Evolutionary conservation across 345 rosid species (phyloP), one percentile per base, ranked within the genome.

Genomic region (Streptanthus diversifolius): DNA sequence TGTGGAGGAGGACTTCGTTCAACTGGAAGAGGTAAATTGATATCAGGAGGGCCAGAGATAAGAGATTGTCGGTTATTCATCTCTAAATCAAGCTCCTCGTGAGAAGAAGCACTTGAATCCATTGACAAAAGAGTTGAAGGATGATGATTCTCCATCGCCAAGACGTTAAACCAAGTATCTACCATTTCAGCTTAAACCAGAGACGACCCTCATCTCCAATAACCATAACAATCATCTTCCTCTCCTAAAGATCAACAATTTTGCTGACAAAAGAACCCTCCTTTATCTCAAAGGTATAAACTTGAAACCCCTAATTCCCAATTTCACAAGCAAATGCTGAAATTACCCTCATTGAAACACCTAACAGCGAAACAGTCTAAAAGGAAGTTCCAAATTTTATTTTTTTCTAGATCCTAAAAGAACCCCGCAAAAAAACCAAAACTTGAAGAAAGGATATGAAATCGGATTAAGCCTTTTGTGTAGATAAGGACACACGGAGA

Each of bases 51-150:
- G 3, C 90, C 84, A 39, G 92, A 82, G 67, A 86, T 97, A 53
- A 85, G 84, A 54, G 83, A 70, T 52, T 89, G 93, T 10, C 93
- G 82, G 27, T 77, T 77, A 76, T 86, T 93, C 95, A 93, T 88
- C 73, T 89, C 98, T 68, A 93, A 82, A 73, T 91, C 97, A 62
- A 89, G 76, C 58, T 93, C 98, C 30, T 91, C 98, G 8, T 93
- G 97, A 8, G 96, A 83, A 55, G 91, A 81, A 78, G 97, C 88
- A 71, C 95, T 85, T 7, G 97, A 89, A 83, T 93, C 98, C 97
- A 93, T 93, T 9, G 96, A 93, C 44, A 93, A 81, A 55, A 93
- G 86, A 25, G 98, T 93, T 39, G 96, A 93, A 33, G 96, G 98
- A 65, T 87, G 97, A 80, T 93, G 91, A 81, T 85, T 88, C 82